phyloP scores from a whole-genome alignment of 1,284 basidiomycete species.

The Amylostereum areolatum region DNA sequence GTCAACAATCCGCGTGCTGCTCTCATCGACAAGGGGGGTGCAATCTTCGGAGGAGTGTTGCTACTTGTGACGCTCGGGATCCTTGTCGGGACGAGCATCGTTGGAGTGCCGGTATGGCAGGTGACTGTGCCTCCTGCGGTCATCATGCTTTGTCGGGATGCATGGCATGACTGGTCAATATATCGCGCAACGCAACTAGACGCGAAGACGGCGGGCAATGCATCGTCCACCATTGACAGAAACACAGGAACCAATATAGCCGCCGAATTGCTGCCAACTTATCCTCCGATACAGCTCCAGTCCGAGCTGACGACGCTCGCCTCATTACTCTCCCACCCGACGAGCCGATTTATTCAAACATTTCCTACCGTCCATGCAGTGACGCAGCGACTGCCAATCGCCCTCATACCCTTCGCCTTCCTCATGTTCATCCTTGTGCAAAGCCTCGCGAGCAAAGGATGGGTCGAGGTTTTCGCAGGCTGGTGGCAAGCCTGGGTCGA shows the following conservation, averaged over 20 bases:
- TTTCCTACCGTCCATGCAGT: slow-evolving; percentile 78
- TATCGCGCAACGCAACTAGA: not conserved
- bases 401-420: slow-evolving; percentile 89
- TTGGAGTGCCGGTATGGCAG: slow-evolving; percentile 57
- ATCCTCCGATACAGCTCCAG: not conserved
- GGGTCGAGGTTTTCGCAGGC: slow-evolving; percentile 80
- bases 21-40: slow-evolving; percentile 28
- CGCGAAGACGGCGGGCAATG: no score
- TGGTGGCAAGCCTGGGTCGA: slow-evolving; percentile 59
- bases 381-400: slow-evolving; percentile 68
- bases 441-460: slow-evolving; percentile 79
- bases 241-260: no score
- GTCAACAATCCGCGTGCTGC: slow-evolving; percentile 47
- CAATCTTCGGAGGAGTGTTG: slow-evolving; percentile 29
- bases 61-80: slow-evolving; percentile 47
- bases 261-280: not conserved
- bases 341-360: slow-evolving; percentile 20
- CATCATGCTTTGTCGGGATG: slow-evolving; percentile 27
- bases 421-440: slow-evolving; percentile 95
- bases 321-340: slow-evolving; percentile 13
- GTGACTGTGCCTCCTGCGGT: slow-evolving; percentile 86
- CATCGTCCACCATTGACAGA: no score
- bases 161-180: slow-evolving; percentile 24
- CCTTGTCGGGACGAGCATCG: slow-evolving; percentile 50
- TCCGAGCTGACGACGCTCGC: slow-evolving; percentile 5